phyloP scores from a whole-genome alignment of 106 monocot genomes.

The Apostasia shenzhenica region DNA sequence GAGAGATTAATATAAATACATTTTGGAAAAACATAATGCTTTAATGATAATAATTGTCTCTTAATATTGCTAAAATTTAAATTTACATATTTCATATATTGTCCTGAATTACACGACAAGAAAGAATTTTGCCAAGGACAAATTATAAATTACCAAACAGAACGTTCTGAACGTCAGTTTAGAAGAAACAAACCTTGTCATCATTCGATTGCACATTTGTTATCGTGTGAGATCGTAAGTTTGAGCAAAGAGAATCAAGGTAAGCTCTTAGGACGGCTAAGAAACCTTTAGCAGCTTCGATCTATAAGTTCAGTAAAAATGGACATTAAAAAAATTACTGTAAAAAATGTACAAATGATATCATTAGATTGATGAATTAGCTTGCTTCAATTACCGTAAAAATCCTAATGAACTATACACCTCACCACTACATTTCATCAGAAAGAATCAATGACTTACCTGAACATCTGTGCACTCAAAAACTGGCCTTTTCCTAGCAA shows the following conservation, averaged over 20 bases:
- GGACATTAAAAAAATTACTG: not conserved
- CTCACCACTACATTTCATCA: too few relatives aligned
- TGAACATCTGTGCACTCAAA: slow-evolving; percentile 97
- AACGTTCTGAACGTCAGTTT: too few relatives aligned
- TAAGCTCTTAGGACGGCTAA: slow-evolving; percentile 93
- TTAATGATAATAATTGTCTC: too few relatives aligned
- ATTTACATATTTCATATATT: too few relatives aligned
- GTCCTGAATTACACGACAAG: too few relatives aligned
- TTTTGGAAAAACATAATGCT: too few relatives aligned
- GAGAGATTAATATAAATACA: too few relatives aligned
- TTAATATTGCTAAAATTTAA: too few relatives aligned
- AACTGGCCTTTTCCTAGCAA: slow-evolving; percentile 87
- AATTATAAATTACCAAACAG: too few relatives aligned
- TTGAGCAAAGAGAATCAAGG: slow-evolving; percentile 95
- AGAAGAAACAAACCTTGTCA: slow-evolving; percentile 72
- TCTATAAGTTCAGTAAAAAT: slow-evolving; percentile 32
- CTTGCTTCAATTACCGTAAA: not conserved
- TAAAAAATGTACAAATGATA: not conserved
- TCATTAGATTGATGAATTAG: not conserved
- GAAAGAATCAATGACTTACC: slow-evolving; percentile 24
- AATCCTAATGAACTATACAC: not conserved
- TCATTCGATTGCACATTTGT: slow-evolving; percentile 99
- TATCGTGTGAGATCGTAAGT: slow-evolving; percentile 94
- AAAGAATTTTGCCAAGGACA: too few relatives aligned
- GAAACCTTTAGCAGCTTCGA: slow-evolving; percentile 99